These are phyloP conservation scores for Hepatocystis sp. DNA, from an alignment of 169 alveolate genomes.

Conservation along the genomic window DNA sequence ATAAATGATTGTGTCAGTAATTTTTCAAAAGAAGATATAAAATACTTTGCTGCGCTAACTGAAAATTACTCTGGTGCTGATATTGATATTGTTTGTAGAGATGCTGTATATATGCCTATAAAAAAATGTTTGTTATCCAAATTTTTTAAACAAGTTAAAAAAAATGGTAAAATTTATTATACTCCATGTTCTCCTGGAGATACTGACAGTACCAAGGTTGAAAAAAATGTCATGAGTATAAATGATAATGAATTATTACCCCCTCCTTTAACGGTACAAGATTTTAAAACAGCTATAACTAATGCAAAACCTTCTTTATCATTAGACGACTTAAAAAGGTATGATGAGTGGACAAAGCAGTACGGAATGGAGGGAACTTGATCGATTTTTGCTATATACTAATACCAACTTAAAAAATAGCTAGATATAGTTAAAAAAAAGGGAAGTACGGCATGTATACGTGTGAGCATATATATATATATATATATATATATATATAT, in stretches of 20 bases:
- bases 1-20: too few relatives aligned
- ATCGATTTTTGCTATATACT: too few relatives aligned
- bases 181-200: slow-evolving; percentile 89
- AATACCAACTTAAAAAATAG: too few relatives aligned
- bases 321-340: slow-evolving; percentile 77
- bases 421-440: too few relatives aligned
- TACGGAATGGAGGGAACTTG: slow-evolving; percentile 81
- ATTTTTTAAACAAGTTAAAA: slow-evolving; percentile 79
- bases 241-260: slow-evolving; percentile 84
- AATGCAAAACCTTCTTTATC: slow-evolving; percentile 54
- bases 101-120: slow-evolving; percentile 82
- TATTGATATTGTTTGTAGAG: slow-evolving; percentile 79
- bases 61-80: slow-evolving; percentile 86
- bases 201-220: slow-evolving; percentile 80
- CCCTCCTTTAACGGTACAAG: slow-evolving; percentile 82
- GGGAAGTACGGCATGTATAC: background rate
- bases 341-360: slow-evolving; percentile 84
- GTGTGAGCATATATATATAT: background rate
- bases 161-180: slow-evolving; percentile 61
- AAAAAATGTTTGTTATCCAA: slow-evolving; percentile 79
- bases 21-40: slow-evolving; percentile 87
- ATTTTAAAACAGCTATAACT: slow-evolving; percentile 73
- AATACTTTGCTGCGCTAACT: slow-evolving; percentile 78
- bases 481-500: slow-evolving; percentile 9
- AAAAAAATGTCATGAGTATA: slow-evolving; percentile 85